These are phyloP conservation scores for Aspergillus spinulosporus DNA, from an alignment of 2,329 filamentous ascomycete genomes.

Conservation along the genomic window DNA sequence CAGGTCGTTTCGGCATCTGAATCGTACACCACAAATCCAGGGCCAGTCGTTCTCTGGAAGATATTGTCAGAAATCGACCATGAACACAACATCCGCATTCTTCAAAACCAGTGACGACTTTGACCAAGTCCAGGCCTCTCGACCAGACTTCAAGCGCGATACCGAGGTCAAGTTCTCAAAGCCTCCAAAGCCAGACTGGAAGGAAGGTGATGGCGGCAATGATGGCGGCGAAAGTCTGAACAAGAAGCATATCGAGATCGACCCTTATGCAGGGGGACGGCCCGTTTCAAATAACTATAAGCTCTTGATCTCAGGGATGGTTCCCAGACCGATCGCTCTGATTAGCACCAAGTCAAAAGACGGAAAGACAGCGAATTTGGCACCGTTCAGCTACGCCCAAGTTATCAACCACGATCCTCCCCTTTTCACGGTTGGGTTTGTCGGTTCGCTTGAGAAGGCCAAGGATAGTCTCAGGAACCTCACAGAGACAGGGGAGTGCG, in stretches of 20 bases:
- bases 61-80: slow-evolving; percentile 9
- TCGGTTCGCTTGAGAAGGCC: slow-evolving; percentile 57
- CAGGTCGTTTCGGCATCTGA: not conserved
- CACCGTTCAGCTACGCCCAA: slow-evolving; percentile 85
- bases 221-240: slow-evolving; percentile 50
- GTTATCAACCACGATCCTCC: slow-evolving; percentile 84
- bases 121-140: slow-evolving; percentile 42
- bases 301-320: slow-evolving; percentile 77
- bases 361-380: slow-evolving; percentile 70
- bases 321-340: slow-evolving; percentile 77
- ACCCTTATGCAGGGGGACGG: slow-evolving; percentile 73
- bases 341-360: slow-evolving; percentile 61
- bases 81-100: slow-evolving; percentile 27
- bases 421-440: slow-evolving; percentile 68
- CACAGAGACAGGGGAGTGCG: slow-evolving; percentile 69
- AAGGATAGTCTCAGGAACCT: slow-evolving; percentile 83
- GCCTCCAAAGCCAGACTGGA: slow-evolving; percentile 45
- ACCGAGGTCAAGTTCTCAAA: slow-evolving; percentile 41
- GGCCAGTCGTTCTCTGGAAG: not conserved
- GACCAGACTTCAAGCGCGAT: slow-evolving; percentile 43
- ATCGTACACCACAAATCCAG: not conserved
- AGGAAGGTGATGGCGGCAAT: slow-evolving; percentile 45
- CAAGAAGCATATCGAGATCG: slow-evolving; percentile 71
- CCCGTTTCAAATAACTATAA: slow-evolving; percentile 80
- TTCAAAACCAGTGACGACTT: slow-evolving; percentile 35